phyloP scores from a whole-genome alignment of 2,329 filamentous ascomycete genomes.

The Fusarium sp. region DNA sequence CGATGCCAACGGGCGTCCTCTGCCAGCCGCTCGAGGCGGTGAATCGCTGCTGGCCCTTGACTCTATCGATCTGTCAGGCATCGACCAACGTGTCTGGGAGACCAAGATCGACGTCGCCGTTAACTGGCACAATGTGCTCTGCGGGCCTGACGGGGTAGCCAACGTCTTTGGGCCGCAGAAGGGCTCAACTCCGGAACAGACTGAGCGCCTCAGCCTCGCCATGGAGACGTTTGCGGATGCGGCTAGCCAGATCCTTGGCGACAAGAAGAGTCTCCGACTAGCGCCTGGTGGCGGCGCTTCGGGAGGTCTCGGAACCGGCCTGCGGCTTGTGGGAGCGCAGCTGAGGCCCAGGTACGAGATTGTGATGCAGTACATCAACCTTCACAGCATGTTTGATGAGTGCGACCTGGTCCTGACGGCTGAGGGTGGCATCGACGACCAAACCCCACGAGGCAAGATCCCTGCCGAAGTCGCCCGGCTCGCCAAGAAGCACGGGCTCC shows the following conservation, averaged over 20 bases:
- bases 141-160: constrained; percentile 64
- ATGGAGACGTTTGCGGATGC: constrained; percentile 61
- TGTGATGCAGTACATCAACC: constrained; percentile 65
- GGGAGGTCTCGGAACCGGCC: constrained; percentile 67
- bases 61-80: constrained; percentile 56
- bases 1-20: constrained; percentile 53
- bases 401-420: constrained; percentile 68
- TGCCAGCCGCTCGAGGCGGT: constrained; percentile 60
- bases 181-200: constrained; percentile 61
- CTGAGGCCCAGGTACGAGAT: constrained; percentile 65
- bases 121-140: constrained; percentile 68
- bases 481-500: constrained; percentile 61
- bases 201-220: constrained; percentile 58
- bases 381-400: constrained; percentile 62
- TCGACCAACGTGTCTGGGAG: constrained; percentile 50
- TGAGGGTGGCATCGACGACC: constrained; percentile 67
- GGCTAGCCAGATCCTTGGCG: constrained; percentile 52
- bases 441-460: constrained; percentile 68
- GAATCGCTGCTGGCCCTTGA: constrained; percentile 56
- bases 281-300: constrained; percentile 66
- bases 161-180: constrained; percentile 68
- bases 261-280: constrained; percentile 54
- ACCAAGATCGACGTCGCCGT: constrained; percentile 64
- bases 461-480: constrained; percentile 66
- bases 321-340: constrained; percentile 63